Evolutionary conservation across 306 rosid genomes (phyloP), one percentile per base, ranked within the genome.

Genomic region (Rosa chinensis): DNA sequence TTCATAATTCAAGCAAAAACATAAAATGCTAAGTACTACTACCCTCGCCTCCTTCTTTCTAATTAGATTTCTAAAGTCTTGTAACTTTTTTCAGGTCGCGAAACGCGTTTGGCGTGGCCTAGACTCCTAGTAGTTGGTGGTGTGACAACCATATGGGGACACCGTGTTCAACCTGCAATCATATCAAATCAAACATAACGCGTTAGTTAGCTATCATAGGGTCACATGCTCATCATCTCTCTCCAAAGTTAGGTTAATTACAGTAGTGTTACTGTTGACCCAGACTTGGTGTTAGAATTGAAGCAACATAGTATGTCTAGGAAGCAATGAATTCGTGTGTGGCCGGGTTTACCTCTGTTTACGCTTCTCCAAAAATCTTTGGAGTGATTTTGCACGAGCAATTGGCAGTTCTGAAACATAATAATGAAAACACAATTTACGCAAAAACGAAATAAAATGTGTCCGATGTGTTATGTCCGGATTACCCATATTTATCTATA

Each of bases 341-440:
- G 37, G 10, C 37, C 3, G 17, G 37, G 11, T 20, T 76, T 83
- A 88, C 91, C 91, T 88, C 82, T 86, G 89, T 70, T 77, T 88
- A 53, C 91, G 91, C 75, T 86, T 88, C 83, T 82, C 91, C 47
- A 88, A 73, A 50, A 88, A 88, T 74, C 89, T 84, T 64, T 86
- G 86, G 47, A 88, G 80, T 16, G 91, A 88, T 35, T 82, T 86
- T 5, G 42, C 20, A 37, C 91, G 88, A 3, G 77, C 78, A 79
- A 88, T 81, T 1, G 91, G 91, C 35, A 88, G 81, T 79, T 83
- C 91, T 88, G 87, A 77, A 67, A 67, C 70, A 37, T 64, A 16
- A 64, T 16, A 12, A 25, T 12, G 28, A 4, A 11, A 14, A 14
- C 45, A 14, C 42, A 16, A 28, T 5, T 28, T 62, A 25, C 6